Percentiles rank a stretch among this genome's conserved stretches.
Evolutionary conservation across 129 eudicot species (phyloP).

Genomic region (Helianthus tuberosus): DNA sequence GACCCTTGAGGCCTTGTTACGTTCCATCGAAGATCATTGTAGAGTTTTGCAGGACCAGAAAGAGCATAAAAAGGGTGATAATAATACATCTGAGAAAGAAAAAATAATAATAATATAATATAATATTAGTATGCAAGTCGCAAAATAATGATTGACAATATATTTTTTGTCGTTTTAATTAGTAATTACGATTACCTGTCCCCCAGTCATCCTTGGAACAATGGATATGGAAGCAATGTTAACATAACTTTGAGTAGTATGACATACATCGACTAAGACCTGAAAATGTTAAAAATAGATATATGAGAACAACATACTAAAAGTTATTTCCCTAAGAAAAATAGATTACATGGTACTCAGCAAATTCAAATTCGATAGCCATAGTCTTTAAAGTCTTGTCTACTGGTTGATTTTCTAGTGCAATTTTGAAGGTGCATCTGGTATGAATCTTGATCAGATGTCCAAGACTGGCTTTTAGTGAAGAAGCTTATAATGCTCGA

Average conservation of each 20-base stretch:
- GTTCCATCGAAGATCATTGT: no score
- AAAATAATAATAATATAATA: no score
- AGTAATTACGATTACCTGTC: slow-evolving; percentile 65
- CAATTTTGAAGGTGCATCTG: slow-evolving; percentile 37
- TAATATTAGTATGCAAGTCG: no score
- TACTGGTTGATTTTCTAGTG: slow-evolving; percentile 45
- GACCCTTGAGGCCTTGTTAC: no score
- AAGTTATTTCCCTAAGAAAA: not conserved
- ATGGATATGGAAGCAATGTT: slow-evolving; percentile 94
- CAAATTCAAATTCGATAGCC: slow-evolving; percentile 97
- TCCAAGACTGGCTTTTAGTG: slow-evolving; percentile 39
- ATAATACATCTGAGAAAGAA: no score
- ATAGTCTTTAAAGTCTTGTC: no score
- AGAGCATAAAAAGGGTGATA: no score
- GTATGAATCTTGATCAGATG: slow-evolving; percentile 51
- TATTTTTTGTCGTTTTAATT: no score
- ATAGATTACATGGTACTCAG: slow-evolving; percentile 83
- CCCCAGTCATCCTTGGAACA: slow-evolving; percentile 94
- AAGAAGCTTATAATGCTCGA: slow-evolving; percentile 44
- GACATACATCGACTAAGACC: slow-evolving; percentile 93
- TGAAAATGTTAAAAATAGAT: slow-evolving; percentile 27
- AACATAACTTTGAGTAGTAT: slow-evolving; percentile 87
- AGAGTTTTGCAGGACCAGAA: no score
- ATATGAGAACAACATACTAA: not conserved
- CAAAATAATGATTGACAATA: no score